A percentile compares a stretch with the other conserved stretches of the same genome.
Conservation (phyloP, 257 asterid genomes). For the Phtheirospermum japonicum region DNA sequence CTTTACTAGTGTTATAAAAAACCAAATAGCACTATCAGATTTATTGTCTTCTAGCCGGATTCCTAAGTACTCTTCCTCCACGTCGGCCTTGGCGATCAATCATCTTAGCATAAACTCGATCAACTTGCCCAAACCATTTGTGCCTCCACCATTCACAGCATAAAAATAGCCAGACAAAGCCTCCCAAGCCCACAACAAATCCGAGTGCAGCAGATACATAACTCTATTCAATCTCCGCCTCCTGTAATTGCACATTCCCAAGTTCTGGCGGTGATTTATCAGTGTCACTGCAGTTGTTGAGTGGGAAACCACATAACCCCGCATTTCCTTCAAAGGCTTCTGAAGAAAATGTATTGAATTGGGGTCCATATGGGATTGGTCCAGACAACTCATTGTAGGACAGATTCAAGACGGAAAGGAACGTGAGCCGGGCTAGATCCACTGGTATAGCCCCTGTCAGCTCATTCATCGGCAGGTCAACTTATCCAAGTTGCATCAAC, state of each 20-base stretch:
- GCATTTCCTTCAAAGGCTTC: conserved; percentile 31
- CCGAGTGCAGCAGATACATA: conserved; percentile 22
- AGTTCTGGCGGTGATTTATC: not conserved
- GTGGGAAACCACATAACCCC: conserved; percentile 25
- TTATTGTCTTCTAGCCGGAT: too few relatives aligned
- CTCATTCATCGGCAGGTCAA: conserved; percentile 42
- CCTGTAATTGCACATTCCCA: too few relatives aligned
- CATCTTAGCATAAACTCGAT: not conserved
- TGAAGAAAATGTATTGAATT: conserved; percentile 31
- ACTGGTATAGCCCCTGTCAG: conserved; percentile 36
- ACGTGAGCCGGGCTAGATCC: conserved; percentile 33
- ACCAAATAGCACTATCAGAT: too few relatives aligned
- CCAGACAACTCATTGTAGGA: conserved; percentile 38
- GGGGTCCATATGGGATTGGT: conserved; percentile 36
- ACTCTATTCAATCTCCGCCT: conserved; percentile 2
- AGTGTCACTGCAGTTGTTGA: conserved; percentile 8
- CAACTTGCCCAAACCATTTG: not conserved
- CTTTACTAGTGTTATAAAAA: too few relatives aligned
- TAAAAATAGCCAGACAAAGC: conserved; percentile 14
- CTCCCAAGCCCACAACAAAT: conserved; percentile 25
- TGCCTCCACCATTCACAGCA: not conserved
- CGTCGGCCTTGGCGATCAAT: too few relatives aligned
- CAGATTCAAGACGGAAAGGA: conserved; percentile 38
- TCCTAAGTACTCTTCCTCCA: too few relatives aligned
- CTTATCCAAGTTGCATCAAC: conserved; percentile 35